phyloP scores from a whole-genome alignment of 1,284 basidiomycete species.

The Bjerkandera adusta region DNA sequence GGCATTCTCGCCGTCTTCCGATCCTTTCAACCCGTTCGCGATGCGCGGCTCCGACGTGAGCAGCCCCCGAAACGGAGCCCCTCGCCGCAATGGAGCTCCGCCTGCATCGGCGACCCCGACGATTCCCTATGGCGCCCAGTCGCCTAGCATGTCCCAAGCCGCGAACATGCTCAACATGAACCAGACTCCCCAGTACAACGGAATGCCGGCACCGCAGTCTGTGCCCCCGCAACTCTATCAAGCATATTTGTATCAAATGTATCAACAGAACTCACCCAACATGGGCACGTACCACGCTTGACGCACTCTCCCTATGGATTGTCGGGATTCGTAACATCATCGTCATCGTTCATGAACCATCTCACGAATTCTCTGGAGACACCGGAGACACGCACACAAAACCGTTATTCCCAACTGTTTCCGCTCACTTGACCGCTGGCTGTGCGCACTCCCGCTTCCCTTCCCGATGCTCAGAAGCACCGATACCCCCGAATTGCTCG shows the following conservation, averaged over 20 bases:
- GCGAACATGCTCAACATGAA: conserved; percentile 60
- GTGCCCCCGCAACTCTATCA: conserved; percentile 74
- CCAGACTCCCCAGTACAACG: conserved; percentile 53
- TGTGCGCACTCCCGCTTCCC: conserved; percentile 1
- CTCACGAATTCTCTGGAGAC: conserved; percentile 14
- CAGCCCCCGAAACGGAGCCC: conserved; percentile 42
- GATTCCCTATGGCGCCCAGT: conserved; percentile 57
- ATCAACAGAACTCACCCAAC: conserved; percentile 67
- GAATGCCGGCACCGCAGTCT: conserved; percentile 51
- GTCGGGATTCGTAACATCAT: conserved; percentile 2
- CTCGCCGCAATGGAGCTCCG: conserved; percentile 52
- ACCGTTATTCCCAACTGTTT: conserved; percentile 14
- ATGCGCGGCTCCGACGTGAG: conserved; percentile 60
- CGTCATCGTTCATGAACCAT: conserved; percentile 13
- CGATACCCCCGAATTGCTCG: conserved; percentile 6
- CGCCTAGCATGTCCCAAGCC: conserved; percentile 54
- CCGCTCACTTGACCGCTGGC: conserved; percentile 10
- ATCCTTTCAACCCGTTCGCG: conserved; percentile 76
- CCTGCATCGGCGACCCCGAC: conserved; percentile 34
- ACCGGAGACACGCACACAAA: conserved; percentile 10
- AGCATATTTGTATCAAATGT: conserved; percentile 79
- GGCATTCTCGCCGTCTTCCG: conserved; percentile 61
- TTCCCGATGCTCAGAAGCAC: conserved; percentile 8
- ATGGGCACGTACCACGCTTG: conserved; percentile 75
- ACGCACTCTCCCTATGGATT: conserved; percentile 29